Evolutionary conservation across 768 basidiomycete species (phyloP).

Genomic region (Auricularia auricula-judae): DNA sequence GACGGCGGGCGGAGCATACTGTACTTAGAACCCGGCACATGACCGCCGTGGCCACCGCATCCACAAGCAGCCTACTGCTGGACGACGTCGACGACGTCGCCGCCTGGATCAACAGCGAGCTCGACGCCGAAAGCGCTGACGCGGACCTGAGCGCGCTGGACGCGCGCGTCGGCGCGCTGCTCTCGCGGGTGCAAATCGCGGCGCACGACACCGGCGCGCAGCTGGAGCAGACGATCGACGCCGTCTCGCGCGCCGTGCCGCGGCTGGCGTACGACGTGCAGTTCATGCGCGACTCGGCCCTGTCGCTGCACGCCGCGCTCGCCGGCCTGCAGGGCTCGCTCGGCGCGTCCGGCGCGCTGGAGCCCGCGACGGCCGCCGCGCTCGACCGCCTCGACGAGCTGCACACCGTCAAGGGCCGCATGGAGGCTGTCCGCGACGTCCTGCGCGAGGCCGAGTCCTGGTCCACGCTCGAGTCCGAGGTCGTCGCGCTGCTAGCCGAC

Average conservation of each 20-base stretch:
- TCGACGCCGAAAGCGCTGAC: slow-evolving; percentile 24
- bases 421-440: slow-evolving; percentile 86
- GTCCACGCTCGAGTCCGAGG: slow-evolving; percentile 90
- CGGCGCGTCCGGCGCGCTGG: slow-evolving; percentile 27
- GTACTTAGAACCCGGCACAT: background rate
- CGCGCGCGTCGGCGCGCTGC: slow-evolving; percentile 59
- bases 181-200: slow-evolving; percentile 74
- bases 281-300: slow-evolving; percentile 89
- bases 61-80: slow-evolving; percentile 16
- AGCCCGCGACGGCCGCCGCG: slow-evolving; percentile 48
- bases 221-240: slow-evolving; percentile 83
- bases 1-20: too few relatives aligned
- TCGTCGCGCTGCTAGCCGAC: slow-evolving; percentile 72
- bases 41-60: background rate
- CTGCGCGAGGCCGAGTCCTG: slow-evolving; percentile 93
- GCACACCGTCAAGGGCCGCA: slow-evolving; percentile 71
- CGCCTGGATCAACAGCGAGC: slow-evolving; percentile 62
- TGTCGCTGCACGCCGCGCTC: slow-evolving; percentile 60
- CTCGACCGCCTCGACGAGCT: slow-evolving; percentile 71
- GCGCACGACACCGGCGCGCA: slow-evolving; percentile 79
- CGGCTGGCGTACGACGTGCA: slow-evolving; percentile 92
- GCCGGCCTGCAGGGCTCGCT: slow-evolving; percentile 47
- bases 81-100: slow-evolving; percentile 51
- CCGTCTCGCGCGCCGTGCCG: slow-evolving; percentile 84
- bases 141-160: slow-evolving; percentile 52